Evolutionary conservation across 1,139 yeast species (phyloP), one percentile per base, ranked within the genome.

Genomic region (Kodamaea arcana): DNA sequence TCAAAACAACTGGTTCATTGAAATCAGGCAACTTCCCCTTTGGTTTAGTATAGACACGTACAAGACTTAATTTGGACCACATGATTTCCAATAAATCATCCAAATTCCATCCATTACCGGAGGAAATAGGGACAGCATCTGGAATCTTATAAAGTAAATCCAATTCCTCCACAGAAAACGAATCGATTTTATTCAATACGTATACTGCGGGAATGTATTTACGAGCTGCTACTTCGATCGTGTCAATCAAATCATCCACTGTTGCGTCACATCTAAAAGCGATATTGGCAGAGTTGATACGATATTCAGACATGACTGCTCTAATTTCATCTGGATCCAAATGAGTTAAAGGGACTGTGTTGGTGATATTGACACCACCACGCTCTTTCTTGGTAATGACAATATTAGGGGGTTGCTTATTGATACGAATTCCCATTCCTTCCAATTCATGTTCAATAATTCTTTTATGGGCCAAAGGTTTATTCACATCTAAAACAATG

Each of bases 241-340:
- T 85, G 58, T 90, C 97, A 50, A 90, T 88, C 50, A 90, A 69
- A 54, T 90, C 97, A 57, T 90, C 98, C 24, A 94, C 95, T 0
- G 96, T 86, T 15, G 98, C 98, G 60, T 92, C 98, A 58, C 97
- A 90, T 54, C 98, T 73, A 65, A 92, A 83, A 1, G 96, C 94
- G 45, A 92, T 84, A 56, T 92, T 96, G n/a, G 98, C 97, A 31
- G 95, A 85, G 57, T 90, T 86, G 50, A 94, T 85, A 58, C 90
- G 79, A 65, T 92, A 92, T 65, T 92, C 99, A 35, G 82, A 72
- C 92, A 92, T 85, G 36, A 92, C 98, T 1, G 98, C 98, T 52
- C 85, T 77, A 50, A 94, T 85, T 62, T 90, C 97, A 53, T 90
- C 98, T 44, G 79, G 78, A 50, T 88, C 96, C 54, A 92, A 72